A percentile compares a stretch with the other conserved stretches of the same genome.
Conservation (phyloP, 345 rosid genomes). For the Melaleuca alternifolia region DNA sequence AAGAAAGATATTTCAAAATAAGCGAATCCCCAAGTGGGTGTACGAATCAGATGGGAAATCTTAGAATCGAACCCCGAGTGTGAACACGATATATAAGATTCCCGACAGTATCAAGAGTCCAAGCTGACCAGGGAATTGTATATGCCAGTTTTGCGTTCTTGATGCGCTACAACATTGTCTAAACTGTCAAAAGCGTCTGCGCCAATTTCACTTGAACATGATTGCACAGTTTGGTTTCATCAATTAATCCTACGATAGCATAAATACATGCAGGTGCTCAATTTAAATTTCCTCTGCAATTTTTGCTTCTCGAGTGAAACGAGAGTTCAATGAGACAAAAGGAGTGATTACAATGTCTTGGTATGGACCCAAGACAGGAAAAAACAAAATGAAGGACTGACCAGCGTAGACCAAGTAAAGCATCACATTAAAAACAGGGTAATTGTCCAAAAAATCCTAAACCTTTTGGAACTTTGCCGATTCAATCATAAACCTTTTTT, state of each 20-base stretch:
- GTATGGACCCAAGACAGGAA: neutral
- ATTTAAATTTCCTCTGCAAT: neutral
- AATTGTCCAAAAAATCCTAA: too few relatives aligned
- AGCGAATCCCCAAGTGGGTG: neutral
- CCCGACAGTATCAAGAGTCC: neutral
- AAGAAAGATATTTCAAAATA: neutral
- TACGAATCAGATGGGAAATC: neutral
- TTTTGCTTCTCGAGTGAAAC: neutral
- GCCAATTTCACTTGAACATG: neutral
- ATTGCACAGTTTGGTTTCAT: neutral
- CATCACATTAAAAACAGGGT: too few relatives aligned
- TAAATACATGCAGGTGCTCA: neutral
- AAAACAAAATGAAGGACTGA: neutral
- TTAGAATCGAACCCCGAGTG: neutral
- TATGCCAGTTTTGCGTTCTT: neutral
- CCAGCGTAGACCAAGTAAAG: neutral
- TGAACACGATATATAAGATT: neutral
- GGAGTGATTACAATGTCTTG: neutral
- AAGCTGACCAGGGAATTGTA: neutral
- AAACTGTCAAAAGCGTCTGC: neutral
- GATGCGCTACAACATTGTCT: neutral
- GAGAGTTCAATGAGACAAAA: neutral
- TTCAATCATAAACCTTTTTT: too few relatives aligned
- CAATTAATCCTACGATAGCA: neutral
- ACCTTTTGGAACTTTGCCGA: too few relatives aligned